Evolutionary conservation across 2,329 filamentous ascomycete genomes (phyloP), one percentile per base, ranked within the genome.

Genomic region (Aureobasidium sp.): DNA sequence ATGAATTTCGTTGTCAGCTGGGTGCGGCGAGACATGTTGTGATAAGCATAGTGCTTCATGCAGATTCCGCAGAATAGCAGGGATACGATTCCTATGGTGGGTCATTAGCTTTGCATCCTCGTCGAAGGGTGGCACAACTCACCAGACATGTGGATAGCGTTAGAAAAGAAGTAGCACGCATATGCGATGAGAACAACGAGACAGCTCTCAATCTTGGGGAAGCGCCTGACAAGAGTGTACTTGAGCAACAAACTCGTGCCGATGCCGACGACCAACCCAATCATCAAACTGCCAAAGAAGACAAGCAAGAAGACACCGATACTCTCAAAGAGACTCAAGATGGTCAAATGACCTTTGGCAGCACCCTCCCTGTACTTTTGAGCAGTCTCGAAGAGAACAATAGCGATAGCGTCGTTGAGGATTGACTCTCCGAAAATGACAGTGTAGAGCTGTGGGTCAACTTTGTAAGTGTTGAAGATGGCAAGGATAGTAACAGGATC

Each of bases 401-500:
- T 99, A 67, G 94, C 94, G 71, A 99, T 93, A 48, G 94, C 94
- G 78, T 99, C 94, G 74, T 99, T 99, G 62, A 99, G 80, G 64
- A 99, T 97, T 8, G 93, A 96, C 77, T 99, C 94, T 72, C 94
- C 94, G 74, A 99, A 99, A 68, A 99, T 99, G 73, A 99, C 87
- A 34, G 94, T 99, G 78, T 99, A 99, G 20, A 99, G 84, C 77
- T 97, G 97, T 2, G 94, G 94, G 71, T 99, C 94, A 69, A 99
- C 94, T 77, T 97, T 97, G 84, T 97, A 99, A 1, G 94, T 89
- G 75, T 97, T 97, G 84, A 99, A 99, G 69, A 99, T 99, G 73
- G 94, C 94, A 60, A 99, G 81, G 69, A 99, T 97, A 0, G 94
- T 99, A 63, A 99, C 93, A 0, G 94, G 94, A 72, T 99, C 94